These are phyloP conservation scores for Prunus yedoensis DNA, from an alignment of 331 rosid genomes.

Conservation along the genomic window DNA sequence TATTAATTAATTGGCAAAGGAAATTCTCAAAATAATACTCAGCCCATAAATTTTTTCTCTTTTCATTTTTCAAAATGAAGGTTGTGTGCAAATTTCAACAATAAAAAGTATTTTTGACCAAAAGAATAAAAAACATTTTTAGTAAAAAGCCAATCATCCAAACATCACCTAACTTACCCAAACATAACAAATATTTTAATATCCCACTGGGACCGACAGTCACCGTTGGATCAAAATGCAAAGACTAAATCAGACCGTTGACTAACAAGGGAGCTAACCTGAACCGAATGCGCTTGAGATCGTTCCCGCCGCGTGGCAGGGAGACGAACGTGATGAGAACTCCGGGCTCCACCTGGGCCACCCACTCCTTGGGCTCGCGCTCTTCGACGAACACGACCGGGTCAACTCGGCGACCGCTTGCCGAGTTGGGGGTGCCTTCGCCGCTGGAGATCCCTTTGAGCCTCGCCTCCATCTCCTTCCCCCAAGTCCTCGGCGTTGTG, in stretches of 20 bases:
- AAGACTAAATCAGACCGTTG: background rate
- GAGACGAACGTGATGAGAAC: conserved; percentile 88
- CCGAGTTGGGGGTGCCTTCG: conserved; percentile 86
- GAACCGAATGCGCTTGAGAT: conserved; percentile 93
- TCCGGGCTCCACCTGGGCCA: conserved; percentile 93
- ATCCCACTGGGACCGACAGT: background rate
- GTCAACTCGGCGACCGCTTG: conserved; percentile 75
- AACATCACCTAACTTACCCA: conserved; percentile 9
- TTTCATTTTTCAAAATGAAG: too few species aligned
- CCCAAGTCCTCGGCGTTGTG: conserved; percentile 74
- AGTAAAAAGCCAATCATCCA: background rate
- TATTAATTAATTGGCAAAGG: too few species aligned
- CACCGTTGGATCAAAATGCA: conserved; percentile 24
- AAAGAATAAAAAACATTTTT: background rate
- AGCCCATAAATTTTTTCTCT: too few species aligned
- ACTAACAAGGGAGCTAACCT: conserved; percentile 46
- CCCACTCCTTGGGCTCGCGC: conserved; percentile 92
- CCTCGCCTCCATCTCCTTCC: conserved; percentile 94
- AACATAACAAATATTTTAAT: background rate
- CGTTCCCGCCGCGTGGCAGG: conserved; percentile 90
- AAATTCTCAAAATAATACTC: too few species aligned
- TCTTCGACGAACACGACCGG: conserved; percentile 88
- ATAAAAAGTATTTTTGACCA: too few species aligned
- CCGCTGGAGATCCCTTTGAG: conserved; percentile 94
- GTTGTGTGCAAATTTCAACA: too few species aligned